Evolutionary conservation across 495 filamentous ascomycete genomes (phyloP).

Genomic region (Xylaria nigripes): DNA sequence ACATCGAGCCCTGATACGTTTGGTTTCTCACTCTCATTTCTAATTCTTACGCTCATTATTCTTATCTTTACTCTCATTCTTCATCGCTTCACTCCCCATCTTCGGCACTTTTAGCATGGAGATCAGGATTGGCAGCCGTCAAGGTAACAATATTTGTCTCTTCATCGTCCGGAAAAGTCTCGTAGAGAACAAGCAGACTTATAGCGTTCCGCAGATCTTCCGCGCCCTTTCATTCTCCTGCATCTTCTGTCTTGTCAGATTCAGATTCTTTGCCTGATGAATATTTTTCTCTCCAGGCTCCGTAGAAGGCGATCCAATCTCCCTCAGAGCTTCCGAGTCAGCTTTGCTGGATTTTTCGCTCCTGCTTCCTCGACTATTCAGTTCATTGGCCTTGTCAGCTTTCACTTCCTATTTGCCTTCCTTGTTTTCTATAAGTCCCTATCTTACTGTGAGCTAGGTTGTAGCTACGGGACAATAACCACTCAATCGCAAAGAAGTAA

Average conservation of each 20-base stretch:
- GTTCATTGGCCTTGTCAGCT: constrained; percentile 45
- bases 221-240: not conserved
- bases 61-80: constrained; percentile 21
- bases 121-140: no score
- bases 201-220: no score
- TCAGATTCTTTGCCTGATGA: not conserved
- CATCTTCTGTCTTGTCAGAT: no score
- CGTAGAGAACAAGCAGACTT: constrained; percentile 69
- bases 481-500: constrained; percentile 61
- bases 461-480: constrained; percentile 72
- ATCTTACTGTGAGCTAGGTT: constrained; percentile 77
- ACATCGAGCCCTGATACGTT: constrained; percentile 38
- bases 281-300: constrained; percentile 8
- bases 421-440: constrained; percentile 48
- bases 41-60: constrained; percentile 4
- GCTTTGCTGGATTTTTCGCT: no score
- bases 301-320: not conserved
- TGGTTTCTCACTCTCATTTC: constrained; percentile 5
- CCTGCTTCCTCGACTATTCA: no score
- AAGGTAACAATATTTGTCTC: no score
- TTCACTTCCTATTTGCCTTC: constrained; percentile 31
- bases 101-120: no score
- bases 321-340: no score
- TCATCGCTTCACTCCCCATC: no score
- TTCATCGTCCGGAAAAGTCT: no score